Evolutionary conservation across 2,329 filamentous ascomycete species (phyloP).

Genomic region (Fusarium keratoplasticum): DNA sequence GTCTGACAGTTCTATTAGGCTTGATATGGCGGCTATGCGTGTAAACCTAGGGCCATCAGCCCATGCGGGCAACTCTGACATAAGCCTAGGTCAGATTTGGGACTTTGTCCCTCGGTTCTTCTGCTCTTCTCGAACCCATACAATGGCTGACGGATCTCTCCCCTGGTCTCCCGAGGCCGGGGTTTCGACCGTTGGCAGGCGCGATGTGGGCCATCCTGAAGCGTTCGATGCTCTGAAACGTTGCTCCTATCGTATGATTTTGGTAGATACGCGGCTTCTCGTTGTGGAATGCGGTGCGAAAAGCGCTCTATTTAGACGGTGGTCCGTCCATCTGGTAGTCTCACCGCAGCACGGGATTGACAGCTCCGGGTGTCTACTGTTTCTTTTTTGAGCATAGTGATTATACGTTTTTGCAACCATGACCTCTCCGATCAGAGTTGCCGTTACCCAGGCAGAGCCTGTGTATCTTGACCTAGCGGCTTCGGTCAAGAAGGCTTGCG

Average conservation of each 20-base stretch:
- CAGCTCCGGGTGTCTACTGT: neutral
- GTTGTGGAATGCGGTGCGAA: neutral
- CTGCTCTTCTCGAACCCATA: neutral
- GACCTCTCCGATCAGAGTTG: slow-evolving; percentile 31
- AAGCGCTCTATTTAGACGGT: neutral
- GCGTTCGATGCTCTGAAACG: neutral
- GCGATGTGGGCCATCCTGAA: neutral
- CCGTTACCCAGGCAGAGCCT: slow-evolving; percentile 44
- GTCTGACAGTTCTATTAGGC: neutral
- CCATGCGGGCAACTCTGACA: neutral
- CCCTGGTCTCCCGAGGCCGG: neutral
- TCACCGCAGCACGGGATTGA: neutral
- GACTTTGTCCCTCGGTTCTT: neutral
- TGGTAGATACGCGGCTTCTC: neutral
- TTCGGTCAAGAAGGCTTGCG: slow-evolving; percentile 41
- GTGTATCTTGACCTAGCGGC: slow-evolving; percentile 39
- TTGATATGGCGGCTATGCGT: neutral
- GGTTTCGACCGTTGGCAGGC: neutral
- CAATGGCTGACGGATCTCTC: neutral
- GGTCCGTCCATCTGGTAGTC: neutral
- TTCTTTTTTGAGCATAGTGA: neutral
- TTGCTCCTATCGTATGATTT: neutral
- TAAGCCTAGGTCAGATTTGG: neutral
- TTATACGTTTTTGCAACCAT: slow-evolving; percentile 11
- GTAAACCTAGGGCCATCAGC: neutral